phyloP scores from a whole-genome alignment of 352 stramenopile genomes.

The Phytophthora kernoviae region DNA sequence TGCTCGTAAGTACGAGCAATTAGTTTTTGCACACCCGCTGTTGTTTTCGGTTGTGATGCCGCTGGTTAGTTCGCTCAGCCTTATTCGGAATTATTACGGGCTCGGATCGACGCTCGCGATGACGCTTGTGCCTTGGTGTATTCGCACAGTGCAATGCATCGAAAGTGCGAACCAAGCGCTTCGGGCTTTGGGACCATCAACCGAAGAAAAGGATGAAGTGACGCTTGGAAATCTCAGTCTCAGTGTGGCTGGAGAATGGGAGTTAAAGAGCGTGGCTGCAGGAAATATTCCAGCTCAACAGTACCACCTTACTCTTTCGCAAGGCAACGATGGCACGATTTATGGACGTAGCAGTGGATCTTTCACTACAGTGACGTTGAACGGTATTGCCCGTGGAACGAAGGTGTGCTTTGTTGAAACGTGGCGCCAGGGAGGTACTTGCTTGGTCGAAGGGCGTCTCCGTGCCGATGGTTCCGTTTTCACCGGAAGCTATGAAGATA shows the following conservation, averaged over 20 bases:
- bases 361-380: constrained; percentile 84
- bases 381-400: constrained; percentile 71
- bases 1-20: constrained; percentile 33
- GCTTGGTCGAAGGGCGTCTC: constrained; percentile 79
- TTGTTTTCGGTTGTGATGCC: constrained; percentile 69
- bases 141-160: constrained; percentile 66
- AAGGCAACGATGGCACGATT: constrained; percentile 67
- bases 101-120: constrained; percentile 71
- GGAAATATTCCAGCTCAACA: constrained; percentile 88
- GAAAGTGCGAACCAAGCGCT: constrained; percentile 66
- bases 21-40: constrained; percentile 52
- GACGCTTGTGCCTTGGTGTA: constrained; percentile 82
- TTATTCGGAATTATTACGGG: constrained; percentile 73
- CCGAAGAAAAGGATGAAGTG: constrained; percentile 28
- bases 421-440: constrained; percentile 88
- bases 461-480: constrained; percentile 77
- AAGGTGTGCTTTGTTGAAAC: constrained; percentile 88
- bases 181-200: constrained; percentile 32
- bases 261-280: constrained; percentile 87
- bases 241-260: constrained; percentile 84
- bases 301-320: constrained; percentile 79
- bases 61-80: constrained; percentile 63
- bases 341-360: constrained; percentile 77
- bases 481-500: constrained; percentile 84
- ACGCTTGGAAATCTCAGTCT: constrained; percentile 48